Percentiles rank a stretch among this genome's conserved stretches.
These are phyloP conservation scores for Paraphoma chrysanthemicola DNA, from an alignment of 2,329 filamentous ascomycete species.

Conservation along the genomic window DNA sequence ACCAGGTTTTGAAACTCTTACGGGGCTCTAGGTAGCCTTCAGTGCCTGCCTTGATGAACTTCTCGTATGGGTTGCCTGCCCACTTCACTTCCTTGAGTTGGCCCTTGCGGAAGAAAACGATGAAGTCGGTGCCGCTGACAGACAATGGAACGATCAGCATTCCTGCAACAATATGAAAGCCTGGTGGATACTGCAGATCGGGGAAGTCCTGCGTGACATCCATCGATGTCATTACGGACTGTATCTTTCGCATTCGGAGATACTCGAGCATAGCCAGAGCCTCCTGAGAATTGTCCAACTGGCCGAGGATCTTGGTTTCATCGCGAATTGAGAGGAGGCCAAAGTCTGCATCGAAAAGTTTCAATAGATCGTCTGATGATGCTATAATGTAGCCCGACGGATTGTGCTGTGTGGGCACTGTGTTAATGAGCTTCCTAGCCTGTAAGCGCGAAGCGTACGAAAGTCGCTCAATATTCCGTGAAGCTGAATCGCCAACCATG, in stretches of 20 bases:
- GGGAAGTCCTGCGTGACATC: constrained; percentile 80
- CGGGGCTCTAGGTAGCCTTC: constrained; percentile 77
- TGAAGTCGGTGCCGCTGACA: constrained; percentile 79
- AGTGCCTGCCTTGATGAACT: constrained; percentile 74
- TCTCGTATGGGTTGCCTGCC: constrained; percentile 88
- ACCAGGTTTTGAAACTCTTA: constrained; percentile 81
- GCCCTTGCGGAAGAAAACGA: constrained; percentile 85
- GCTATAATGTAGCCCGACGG: constrained; percentile 90
- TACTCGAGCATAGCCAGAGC: constrained; percentile 86
- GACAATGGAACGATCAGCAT: constrained; percentile 83
- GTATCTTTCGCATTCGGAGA: constrained; percentile 75
- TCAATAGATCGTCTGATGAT: constrained; percentile 83
- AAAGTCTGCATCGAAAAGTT: constrained; percentile 86
- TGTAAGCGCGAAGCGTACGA: constrained; percentile 86
- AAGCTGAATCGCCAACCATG: constrained; percentile 83
- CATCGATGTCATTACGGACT: constrained; percentile 78
- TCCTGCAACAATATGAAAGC: constrained; percentile 79
- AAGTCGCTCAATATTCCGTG: constrained; percentile 83
- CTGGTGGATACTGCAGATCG: constrained; percentile 79
- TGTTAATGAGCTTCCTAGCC: constrained; percentile 87
- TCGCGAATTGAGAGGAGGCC: constrained; percentile 83
- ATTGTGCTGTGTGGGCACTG: constrained; percentile 78
- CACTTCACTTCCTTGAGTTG: constrained; percentile 80
- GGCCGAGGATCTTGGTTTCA: constrained; percentile 87
- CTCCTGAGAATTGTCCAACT: constrained; percentile 78